Conservation (phyloP, 2,329 filamentous ascomycete species). For the Alternaria ethzedia region DNA sequence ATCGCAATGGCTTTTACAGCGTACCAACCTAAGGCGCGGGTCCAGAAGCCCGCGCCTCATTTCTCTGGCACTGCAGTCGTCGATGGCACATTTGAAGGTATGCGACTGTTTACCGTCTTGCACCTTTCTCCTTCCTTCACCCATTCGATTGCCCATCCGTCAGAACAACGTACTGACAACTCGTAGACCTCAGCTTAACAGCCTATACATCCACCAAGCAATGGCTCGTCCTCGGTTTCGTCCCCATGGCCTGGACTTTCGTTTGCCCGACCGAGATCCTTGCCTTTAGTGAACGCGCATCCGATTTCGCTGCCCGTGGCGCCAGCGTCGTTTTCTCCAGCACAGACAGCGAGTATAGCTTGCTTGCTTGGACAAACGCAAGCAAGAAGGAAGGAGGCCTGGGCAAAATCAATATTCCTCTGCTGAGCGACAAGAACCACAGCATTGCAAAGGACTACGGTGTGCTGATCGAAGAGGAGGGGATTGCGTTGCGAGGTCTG, state of each 20-base stretch:
- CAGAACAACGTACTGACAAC: slow-evolving; percentile 12
- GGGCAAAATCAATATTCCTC: slow-evolving; percentile 65
- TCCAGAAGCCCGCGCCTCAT: slow-evolving; percentile 49
- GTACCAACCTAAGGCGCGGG: slow-evolving; percentile 48
- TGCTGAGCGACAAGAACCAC: slow-evolving; percentile 68
- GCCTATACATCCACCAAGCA: slow-evolving; percentile 53
- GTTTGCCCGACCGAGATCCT: slow-evolving; percentile 72
- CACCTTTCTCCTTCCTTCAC: neutral
- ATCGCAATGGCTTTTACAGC: slow-evolving; percentile 39
- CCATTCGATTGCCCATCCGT: neutral
- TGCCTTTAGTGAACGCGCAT: slow-evolving; percentile 67
- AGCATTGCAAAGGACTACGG: slow-evolving; percentile 67
- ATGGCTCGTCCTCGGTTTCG: slow-evolving; percentile 71
- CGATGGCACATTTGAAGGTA: slow-evolving; percentile 51
- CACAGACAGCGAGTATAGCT: slow-evolving; percentile 66
- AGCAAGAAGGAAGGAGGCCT: slow-evolving; percentile 67
- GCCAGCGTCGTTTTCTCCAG: slow-evolving; percentile 66
- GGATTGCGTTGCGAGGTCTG: slow-evolving; percentile 67
- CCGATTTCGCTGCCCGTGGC: slow-evolving; percentile 65
- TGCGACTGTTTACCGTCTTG: slow-evolving; percentile 2
- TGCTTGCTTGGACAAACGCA: slow-evolving; percentile 65
- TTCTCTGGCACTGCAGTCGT: slow-evolving; percentile 49
- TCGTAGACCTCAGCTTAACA: slow-evolving; percentile 46
- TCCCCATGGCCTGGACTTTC: slow-evolving; percentile 72
- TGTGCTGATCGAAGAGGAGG: slow-evolving; percentile 68